phyloP scores from a whole-genome alignment of 2,329 filamentous ascomycete species.

The Aspergillus hortae region DNA sequence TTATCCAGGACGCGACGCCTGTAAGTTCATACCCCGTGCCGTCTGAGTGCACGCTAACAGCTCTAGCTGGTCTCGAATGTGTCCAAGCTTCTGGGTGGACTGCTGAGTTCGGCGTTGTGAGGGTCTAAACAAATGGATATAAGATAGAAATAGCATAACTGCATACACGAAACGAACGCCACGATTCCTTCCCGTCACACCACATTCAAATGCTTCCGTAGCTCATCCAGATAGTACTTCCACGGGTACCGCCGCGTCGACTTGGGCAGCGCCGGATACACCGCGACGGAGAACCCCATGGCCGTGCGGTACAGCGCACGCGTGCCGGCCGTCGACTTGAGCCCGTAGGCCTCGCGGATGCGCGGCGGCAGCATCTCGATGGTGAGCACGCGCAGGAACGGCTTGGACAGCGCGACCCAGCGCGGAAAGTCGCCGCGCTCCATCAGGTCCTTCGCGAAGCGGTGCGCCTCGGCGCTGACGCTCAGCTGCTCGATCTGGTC shows the following conservation, averaged over 20 bases:
- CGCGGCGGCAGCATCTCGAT: slow-evolving; percentile 34
- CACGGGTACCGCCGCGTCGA: slow-evolving; percentile 28
- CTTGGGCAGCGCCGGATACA: slow-evolving; percentile 32
- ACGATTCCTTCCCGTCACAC: slow-evolving; percentile 10
- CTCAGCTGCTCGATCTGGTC: slow-evolving; percentile 24
- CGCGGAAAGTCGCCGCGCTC: slow-evolving; percentile 24
- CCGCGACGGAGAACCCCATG: slow-evolving; percentile 30
- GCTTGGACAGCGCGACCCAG: slow-evolving; percentile 28
- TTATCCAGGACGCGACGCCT: slow-evolving; percentile 33
- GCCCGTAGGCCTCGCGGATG: slow-evolving; percentile 31
- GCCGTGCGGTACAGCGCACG: slow-evolving; percentile 26
- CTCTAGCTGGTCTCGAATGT: slow-evolving; percentile 27
- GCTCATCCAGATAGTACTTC: slow-evolving; percentile 28
- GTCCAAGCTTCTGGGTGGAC: slow-evolving; percentile 25
- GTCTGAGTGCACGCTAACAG: not conserved
- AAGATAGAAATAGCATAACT: not conserved
- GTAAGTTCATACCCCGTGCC: slow-evolving; percentile 15
- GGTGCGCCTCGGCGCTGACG: slow-evolving; percentile 27
- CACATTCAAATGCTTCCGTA: slow-evolving; percentile 25
- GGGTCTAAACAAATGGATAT: not conserved
- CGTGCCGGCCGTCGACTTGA: slow-evolving; percentile 26
- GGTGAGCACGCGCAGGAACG: slow-evolving; percentile 28
- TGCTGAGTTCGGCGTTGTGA: slow-evolving; percentile 18
- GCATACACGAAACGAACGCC: not conserved
- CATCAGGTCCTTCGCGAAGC: slow-evolving; percentile 27